These are phyloP conservation scores for Coniochaeta sp. DNA, from an alignment of 2,329 filamentous ascomycete species.

Conservation along the genomic window DNA sequence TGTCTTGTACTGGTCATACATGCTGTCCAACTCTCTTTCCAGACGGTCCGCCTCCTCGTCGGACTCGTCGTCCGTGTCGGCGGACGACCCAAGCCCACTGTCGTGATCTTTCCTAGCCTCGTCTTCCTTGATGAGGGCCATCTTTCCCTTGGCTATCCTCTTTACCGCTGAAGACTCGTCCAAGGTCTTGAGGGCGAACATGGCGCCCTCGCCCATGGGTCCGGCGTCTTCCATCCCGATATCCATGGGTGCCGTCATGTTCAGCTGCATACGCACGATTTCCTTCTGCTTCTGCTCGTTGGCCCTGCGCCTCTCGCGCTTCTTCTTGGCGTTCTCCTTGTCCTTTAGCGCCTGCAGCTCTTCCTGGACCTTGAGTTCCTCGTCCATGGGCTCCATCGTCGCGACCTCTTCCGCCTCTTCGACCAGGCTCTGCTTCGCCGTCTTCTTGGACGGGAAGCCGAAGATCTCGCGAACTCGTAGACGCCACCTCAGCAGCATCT, in stretches of 20 bases:
- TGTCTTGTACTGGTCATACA: constrained; percentile 84
- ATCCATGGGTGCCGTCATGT: constrained; percentile 94
- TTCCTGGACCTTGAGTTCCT: constrained; percentile 84
- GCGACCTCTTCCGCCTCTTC: constrained; percentile 63
- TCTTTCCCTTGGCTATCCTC: constrained; percentile 68
- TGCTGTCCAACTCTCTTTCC: constrained; percentile 74
- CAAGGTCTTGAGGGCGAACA: constrained; percentile 78
- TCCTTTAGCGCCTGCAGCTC: constrained; percentile 79
- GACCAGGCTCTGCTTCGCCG: constrained; percentile 16
- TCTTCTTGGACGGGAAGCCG: constrained; percentile 73
- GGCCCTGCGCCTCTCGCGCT: constrained; percentile 75
- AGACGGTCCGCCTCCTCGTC: constrained; percentile 78
- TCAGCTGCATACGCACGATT: constrained; percentile 91
- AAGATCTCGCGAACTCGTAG: constrained; percentile 85
- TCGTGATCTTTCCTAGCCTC: constrained; percentile 52
- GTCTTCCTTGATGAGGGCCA: constrained; percentile 57
- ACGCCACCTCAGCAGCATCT: constrained; percentile 81
- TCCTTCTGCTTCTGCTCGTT: constrained; percentile 95
- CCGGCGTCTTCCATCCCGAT: constrained; percentile 87
- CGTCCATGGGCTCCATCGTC: constrained; percentile 84
- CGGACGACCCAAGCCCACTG: constrained; percentile 46
- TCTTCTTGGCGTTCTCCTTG: constrained; percentile 66
- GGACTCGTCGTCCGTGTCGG: constrained; percentile 51
- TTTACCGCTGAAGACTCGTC: constrained; percentile 67
- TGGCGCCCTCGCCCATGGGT: constrained; percentile 69